Base-by-base conservation (phyloP, 2,329 filamentous ascomycete genomes). In the Fusarium miscanthi region DNA sequence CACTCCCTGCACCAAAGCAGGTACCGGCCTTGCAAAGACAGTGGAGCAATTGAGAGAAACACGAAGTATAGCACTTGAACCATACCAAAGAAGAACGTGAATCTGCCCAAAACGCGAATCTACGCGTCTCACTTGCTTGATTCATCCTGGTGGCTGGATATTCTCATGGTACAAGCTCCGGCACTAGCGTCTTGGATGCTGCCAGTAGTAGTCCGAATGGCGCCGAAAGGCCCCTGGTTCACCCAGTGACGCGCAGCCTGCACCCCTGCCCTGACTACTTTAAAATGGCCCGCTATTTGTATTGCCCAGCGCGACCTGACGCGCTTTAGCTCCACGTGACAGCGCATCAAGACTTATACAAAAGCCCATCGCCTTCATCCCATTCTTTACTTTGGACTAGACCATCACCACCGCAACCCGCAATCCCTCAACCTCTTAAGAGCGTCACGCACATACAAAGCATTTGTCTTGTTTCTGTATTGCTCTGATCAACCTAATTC, bases 291-390 rank as follows among this genome's bases (percentile, higher is more conserved):
- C 58, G 58, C 49, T 57, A 45, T 52, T 72, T 72, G 65, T 37
- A 74, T 73, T 75, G 77, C 78, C 79, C 78, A 76, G 72, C 72
- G 76, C 72, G 77, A 57, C 41, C 41, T 57, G 41, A 81, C 81
- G 81, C 81, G 81, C 81, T 74, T 37, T 38, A 40, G 49, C 59
- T 64, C 66, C 82, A 83, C 82, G 82, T 83, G 82, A 83, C 75
- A 74, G 72, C 80, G 78, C 76, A 78, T 78, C 74, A 65, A 70
- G 64, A 61, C 70, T 75, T 77, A 70, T 82, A 83, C 81, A 83
- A 83, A 83, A 83, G 77, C 76, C 76, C 77, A 77, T 80, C 77
- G 69, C 73, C 75, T 74, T 80, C 78, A 63, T 60, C 66, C 45
- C 59, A 59, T 68, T 70, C 59, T 48, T 69, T 60, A 58, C 64